A percentile compares a stretch with the other conserved stretches of the same genome.
Evolutionary conservation across 371 early-diverging fungal species (phyloP).

Genomic region (Zopfochytrium polystomum): DNA sequence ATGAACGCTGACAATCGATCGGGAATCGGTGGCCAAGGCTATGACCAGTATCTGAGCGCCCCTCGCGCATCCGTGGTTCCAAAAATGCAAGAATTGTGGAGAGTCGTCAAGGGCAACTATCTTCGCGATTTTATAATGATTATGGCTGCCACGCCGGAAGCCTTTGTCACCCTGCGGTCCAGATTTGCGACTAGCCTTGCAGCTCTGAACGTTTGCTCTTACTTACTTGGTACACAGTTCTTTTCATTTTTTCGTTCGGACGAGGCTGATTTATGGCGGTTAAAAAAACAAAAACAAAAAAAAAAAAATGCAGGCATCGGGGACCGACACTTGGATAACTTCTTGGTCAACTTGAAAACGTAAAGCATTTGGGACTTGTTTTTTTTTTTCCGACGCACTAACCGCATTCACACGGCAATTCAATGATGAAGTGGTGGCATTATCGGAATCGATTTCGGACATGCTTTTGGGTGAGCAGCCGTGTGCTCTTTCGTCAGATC

Average conservation of each 20-base stretch:
- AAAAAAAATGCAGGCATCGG: constrained; percentile 54
- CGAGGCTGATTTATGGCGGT: too few species aligned
- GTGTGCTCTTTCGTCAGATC: neutral
- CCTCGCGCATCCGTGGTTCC: constrained; percentile 45
- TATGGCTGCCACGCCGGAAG: constrained; percentile 62
- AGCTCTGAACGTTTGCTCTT: constrained; percentile 60
- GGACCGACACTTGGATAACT: constrained; percentile 70
- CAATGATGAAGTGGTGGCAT: constrained; percentile 49
- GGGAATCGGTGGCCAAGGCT: constrained; percentile 36
- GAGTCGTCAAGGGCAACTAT: constrained; percentile 38
- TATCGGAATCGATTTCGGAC: constrained; percentile 70
- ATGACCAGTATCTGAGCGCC: constrained; percentile 52
- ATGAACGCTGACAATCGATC: neutral
- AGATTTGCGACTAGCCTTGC: constrained; percentile 61
- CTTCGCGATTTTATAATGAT: constrained; percentile 51
- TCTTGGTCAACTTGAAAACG: constrained; percentile 59
- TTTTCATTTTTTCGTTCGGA: neutral
- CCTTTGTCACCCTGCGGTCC: constrained; percentile 57
- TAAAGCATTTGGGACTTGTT: too few species aligned
- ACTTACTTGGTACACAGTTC: constrained; percentile 52
- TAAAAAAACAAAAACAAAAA: too few species aligned
- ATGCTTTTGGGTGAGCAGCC: constrained; percentile 60
- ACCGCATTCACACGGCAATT: neutral
- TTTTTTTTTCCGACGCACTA: too few species aligned
- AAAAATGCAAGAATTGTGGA: constrained; percentile 42